Evolutionary conservation across 2,329 filamentous ascomycete genomes (phyloP).

Genomic region (Claviceps spartinae): DNA sequence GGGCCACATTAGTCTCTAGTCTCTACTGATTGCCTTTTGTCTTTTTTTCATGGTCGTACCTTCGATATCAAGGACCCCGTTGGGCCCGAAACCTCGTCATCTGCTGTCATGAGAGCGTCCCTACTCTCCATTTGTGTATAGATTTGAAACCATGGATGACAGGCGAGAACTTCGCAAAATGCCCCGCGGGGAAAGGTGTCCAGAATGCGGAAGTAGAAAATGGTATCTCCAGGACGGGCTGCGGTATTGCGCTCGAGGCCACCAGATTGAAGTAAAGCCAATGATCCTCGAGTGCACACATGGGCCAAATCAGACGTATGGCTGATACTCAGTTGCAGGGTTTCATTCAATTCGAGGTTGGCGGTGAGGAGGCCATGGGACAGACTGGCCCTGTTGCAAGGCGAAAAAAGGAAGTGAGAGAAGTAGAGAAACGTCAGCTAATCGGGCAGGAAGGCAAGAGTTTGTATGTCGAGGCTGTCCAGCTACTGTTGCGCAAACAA

Average conservation of each 20-base stretch:
- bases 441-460: constrained; percentile 55
- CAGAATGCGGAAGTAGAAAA: constrained; percentile 55
- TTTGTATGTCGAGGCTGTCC: constrained; percentile 72
- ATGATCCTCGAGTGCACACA: background rate
- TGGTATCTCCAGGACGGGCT: constrained; percentile 66
- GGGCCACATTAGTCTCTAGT: background rate
- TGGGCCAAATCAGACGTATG: background rate
- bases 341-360: constrained; percentile 41
- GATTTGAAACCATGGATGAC: constrained; percentile 22
- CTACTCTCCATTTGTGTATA: too few relatives aligned
- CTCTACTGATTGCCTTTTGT: background rate
- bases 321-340: constrained; percentile 21
- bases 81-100: background rate
- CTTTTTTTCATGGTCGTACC: background rate
- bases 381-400: constrained; percentile 40
- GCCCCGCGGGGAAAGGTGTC: constrained; percentile 38
- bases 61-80: background rate
- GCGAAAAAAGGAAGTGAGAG: constrained; percentile 42
- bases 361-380: constrained; percentile 60
- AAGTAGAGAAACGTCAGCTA: constrained; percentile 42
- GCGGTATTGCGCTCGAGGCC: constrained; percentile 68
- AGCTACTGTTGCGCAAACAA: constrained; percentile 76
- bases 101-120: background rate
- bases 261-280: constrained; percentile 56
- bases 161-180: constrained; percentile 34